Evolutionary conservation across 768 basidiomycete genomes (phyloP), one percentile per base, ranked within the genome.

Genomic region (Leccinum boreale): DNA sequence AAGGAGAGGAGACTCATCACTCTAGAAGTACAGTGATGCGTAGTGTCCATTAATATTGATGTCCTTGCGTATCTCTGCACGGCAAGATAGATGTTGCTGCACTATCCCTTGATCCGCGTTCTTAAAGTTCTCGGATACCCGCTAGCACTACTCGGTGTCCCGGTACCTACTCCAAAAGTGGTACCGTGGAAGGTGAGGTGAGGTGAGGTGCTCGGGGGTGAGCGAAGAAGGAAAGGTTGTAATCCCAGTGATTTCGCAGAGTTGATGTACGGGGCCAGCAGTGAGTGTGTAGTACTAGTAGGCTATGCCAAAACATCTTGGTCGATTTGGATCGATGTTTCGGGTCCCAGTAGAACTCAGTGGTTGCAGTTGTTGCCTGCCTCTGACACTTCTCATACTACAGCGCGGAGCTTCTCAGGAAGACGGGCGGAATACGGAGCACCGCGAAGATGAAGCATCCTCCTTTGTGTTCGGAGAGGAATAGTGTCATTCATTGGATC

Each of bases 181-280:
- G 55, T 23, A 53, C 58, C 54, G 21, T 65, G 59, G 5, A 35
- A 59, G 52, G 14, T 60, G 26, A 26, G 7, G 26, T 26, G 60
- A 26, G 68, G 63, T 58, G 19, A 68, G 55, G 15, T 74, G 66
- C 33, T 59, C 57, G 31, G 70, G 59, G 8, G 73, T 71, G 5
- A 66, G 65, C 39, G 9, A 42, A 42, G 4, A 42, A 42, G 39
- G 39, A 19, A 19, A 42, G 39, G 45, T 5, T 12, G 44, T 45
- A 0, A 45, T 45, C 45, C 45, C 45, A 12, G 45, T 6, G 45
- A 11, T 23, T 23, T n/a, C 5, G 21, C 45, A 15, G 14, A 14
- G 21, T 23, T 46, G 12, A 46, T 21, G 45, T 10, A 12, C 17
- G 21, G 45, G 14, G 21, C 6, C 12, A 46, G 2, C 3, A 31